Evolutionary conservation across 441 rosid genomes (phyloP).

Genomic region (Erodium moschatum): DNA sequence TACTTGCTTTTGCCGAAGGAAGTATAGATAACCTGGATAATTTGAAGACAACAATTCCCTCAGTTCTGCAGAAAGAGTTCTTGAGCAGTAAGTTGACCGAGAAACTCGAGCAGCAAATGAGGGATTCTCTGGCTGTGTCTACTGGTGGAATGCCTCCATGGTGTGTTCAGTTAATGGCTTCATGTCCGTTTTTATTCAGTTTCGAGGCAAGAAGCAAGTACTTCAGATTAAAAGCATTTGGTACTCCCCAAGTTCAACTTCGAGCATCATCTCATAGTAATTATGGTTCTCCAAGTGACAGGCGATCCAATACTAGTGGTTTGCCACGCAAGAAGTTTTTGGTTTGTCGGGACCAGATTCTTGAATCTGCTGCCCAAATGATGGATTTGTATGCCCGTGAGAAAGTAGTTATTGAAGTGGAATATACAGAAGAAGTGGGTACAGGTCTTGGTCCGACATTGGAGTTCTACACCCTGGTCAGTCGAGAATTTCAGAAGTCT

Average conservation of each 20-base stretch:
- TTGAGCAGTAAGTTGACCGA: conserved; percentile 81
- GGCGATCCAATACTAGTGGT: conserved; percentile 39
- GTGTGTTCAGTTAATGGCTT: conserved; percentile 77
- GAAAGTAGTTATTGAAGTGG: conserved; percentile 73
- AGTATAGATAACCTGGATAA: conserved; percentile 50
- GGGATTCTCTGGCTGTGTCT: conserved; percentile 62
- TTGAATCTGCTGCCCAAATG: conserved; percentile 80
- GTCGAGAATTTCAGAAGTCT: conserved; percentile 75
- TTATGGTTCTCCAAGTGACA: conserved; percentile 41
- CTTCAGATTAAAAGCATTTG: conserved; percentile 73
- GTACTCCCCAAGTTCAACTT: conserved; percentile 37
- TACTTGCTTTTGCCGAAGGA: conserved; percentile 61
- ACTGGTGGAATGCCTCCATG: conserved; percentile 73
- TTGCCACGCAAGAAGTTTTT: conserved; percentile 63
- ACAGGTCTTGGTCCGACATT: conserved; percentile 97
- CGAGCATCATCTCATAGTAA: conserved; percentile 21
- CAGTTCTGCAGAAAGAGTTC: conserved; percentile 58
- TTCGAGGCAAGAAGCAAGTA: conserved; percentile 76
- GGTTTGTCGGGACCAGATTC: conserved; percentile 59
- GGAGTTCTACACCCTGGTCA: conserved; percentile 87
- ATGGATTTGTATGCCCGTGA: conserved; percentile 57
- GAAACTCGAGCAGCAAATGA: conserved; percentile 91
- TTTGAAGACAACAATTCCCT: conserved; percentile 42
- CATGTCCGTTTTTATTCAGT: conserved; percentile 86
- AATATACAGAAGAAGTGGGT: conserved; percentile 89